phyloP scores from a whole-genome alignment of 257 asterid genomes.

The Pogostemon cablin region DNA sequence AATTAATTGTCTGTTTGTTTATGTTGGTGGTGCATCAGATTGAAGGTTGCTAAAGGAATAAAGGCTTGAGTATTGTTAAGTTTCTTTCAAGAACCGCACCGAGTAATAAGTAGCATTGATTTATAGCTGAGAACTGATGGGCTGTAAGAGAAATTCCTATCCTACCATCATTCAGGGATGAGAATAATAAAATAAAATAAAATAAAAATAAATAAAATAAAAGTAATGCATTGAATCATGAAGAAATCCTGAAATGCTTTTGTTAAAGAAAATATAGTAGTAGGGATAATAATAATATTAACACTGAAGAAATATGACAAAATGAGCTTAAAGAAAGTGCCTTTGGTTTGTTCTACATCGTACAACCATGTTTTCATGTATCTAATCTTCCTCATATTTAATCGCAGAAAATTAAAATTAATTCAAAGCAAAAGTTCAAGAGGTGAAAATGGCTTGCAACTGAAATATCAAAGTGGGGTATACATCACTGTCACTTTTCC shows the following conservation, averaged over 20 bases:
- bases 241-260: conserved; percentile 7
- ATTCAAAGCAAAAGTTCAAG: conserved; percentile 16
- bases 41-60: no score
- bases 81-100: no score
- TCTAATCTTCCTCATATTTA: background rate
- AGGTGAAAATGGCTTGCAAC: conserved; percentile 30
- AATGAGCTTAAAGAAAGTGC: conserved; percentile 6
- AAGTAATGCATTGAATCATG: conserved; percentile 1
- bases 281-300: background rate
- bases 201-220: background rate
- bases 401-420: background rate
- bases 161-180: conserved; percentile 41
- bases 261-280: conserved; percentile 17
- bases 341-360: conserved; percentile 18
- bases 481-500: no score
- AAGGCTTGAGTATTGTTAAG: no score
- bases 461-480: conserved; percentile 1
- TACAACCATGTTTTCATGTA: background rate
- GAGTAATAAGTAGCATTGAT: background rate
- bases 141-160: conserved; percentile 35
- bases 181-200: background rate
- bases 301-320: conserved; percentile 7
- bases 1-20: no score
- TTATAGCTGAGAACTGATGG: conserved; percentile 12
- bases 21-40: no score